Evolutionary conservation across 2,329 filamentous ascomycete genomes (phyloP), one percentile per base, ranked within the genome.

Genomic region (Neopestalotiopsis sp.): DNA sequence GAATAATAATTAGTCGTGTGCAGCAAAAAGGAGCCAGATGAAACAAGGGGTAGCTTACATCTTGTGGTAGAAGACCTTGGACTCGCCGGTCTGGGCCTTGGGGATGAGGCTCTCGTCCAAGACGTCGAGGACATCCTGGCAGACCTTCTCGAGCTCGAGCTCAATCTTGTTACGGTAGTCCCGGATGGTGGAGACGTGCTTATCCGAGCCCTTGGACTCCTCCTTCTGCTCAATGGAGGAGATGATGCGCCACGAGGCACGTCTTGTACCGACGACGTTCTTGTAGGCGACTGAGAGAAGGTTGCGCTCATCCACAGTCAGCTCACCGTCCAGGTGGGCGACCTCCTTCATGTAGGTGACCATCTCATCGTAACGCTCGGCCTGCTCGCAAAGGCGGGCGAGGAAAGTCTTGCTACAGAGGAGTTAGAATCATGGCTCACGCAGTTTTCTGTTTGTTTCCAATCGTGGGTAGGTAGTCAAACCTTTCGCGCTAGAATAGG

Each of bases 281-380:
- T 99, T 99, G 92, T 99, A 99, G 82, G 95, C 95, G 80, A 98
- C 96, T 75, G 94, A 97, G 75, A 99, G 92, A 74, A 99, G 93
- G 88, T 98, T 98, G 85, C 95, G 94, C 91, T 99, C 96, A 84
- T 98, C 95, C 78, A 98, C 95, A 74, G 91, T 92, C 79, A 95
- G 91, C 85, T 95, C 93, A 79, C 89, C 88, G 76, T 88, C 89
- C 77, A 91, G 83, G 87, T 97, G 97, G 85, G 95, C 95, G 80
- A 98, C 95, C 92, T 98, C 94, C 94, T 98, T 98, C 96, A 98
- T 98, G 89, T 95, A 98, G 82, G 91, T 94, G 79, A 98, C 95
- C 95, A 98, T 98, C 88, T 98, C 96, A 95, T 99, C 95, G 87
- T 99, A 99, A 83, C 95, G 95, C 90, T 98, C 96, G 83, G 96